Conservation (phyloP, 768 basidiomycete species). For the Agaricus blazei region DNA sequence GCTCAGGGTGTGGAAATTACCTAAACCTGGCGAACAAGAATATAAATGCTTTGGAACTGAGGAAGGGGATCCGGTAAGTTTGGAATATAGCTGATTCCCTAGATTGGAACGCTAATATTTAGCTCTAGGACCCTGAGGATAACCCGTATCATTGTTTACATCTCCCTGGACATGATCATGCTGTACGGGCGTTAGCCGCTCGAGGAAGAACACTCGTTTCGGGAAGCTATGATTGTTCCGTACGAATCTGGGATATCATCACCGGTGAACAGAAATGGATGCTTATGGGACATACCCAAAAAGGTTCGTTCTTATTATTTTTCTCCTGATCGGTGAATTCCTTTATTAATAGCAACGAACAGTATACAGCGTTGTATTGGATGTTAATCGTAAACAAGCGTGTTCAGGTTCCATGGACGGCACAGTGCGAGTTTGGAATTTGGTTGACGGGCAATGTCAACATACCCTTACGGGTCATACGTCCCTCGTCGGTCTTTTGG, state of each 20-base stretch:
- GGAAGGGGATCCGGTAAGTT: conserved; percentile 34
- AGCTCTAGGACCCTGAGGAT: conserved; percentile 47
- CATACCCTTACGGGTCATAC: conserved; percentile 87
- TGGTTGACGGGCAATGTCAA: conserved; percentile 74
- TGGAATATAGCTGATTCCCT: conserved; percentile 1
- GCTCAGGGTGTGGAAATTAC: conserved; percentile 54
- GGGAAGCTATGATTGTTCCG: conserved; percentile 93
- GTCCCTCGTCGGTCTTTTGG: conserved; percentile 90
- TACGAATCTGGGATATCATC: conserved; percentile 93
- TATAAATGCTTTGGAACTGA: conserved; percentile 63
- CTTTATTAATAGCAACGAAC: neutral
- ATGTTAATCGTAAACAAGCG: conserved; percentile 79
- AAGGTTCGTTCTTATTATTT: conserved; percentile 47
- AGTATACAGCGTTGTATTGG: conserved; percentile 96
- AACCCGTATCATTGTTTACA: conserved; percentile 90
- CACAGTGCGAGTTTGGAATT: conserved; percentile 92
- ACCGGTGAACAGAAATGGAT: conserved; percentile 78
- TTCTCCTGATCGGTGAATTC: neutral
- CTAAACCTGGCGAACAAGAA: conserved; percentile 65
- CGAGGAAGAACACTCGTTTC: conserved; percentile 87
- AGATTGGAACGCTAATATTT: conserved; percentile 4
- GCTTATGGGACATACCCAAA: conserved; percentile 84
- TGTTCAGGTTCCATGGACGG: conserved; percentile 99
- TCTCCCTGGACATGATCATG: conserved; percentile 86
- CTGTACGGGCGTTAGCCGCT: conserved; percentile 89